A percentile compares a stretch with the other conserved stretches of the same genome.
Evolutionary conservation across 345 rosid species (phyloP).

Genomic region (Syzygium aromaticum): DNA sequence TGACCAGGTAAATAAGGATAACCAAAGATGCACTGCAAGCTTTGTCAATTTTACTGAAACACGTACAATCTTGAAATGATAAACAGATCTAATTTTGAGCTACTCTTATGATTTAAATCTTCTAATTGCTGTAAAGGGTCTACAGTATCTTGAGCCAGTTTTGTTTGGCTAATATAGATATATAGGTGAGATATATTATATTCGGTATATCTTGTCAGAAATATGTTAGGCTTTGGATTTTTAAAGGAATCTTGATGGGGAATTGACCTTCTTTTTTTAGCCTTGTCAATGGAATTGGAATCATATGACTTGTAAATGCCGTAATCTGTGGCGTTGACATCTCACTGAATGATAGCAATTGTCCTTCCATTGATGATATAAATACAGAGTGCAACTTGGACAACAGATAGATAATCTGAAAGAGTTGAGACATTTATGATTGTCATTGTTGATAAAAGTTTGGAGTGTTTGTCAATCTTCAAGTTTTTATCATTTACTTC

Average conservation of each 20-base stretch:
- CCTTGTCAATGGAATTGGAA: not conserved
- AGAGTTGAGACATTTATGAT: not conserved
- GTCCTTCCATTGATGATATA: not conserved
- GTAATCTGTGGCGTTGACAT: not conserved
- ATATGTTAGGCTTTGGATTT: not conserved
- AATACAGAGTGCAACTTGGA: not conserved
- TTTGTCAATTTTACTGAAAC: not conserved
- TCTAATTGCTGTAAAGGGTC: not conserved
- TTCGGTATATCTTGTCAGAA: not conserved
- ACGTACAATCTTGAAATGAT: not conserved
- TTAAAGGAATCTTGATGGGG: not conserved
- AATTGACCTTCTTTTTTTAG: not conserved
- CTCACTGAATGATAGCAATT: not conserved
- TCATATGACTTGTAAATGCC: not conserved
- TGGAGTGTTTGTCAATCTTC: not conserved
- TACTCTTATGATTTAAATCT: not conserved
- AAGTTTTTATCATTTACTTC: not conserved
- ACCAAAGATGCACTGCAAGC: not conserved
- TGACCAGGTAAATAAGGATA: not conserved
- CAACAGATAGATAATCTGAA: not conserved
- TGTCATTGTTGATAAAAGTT: not conserved
- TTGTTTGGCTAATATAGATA: not conserved
- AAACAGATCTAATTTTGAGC: not conserved
- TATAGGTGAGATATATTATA: not conserved
- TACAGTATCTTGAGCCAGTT: not conserved